phyloP scores from a whole-genome alignment of 176 grass and related monocot species.

The Phragmites australis region DNA sequence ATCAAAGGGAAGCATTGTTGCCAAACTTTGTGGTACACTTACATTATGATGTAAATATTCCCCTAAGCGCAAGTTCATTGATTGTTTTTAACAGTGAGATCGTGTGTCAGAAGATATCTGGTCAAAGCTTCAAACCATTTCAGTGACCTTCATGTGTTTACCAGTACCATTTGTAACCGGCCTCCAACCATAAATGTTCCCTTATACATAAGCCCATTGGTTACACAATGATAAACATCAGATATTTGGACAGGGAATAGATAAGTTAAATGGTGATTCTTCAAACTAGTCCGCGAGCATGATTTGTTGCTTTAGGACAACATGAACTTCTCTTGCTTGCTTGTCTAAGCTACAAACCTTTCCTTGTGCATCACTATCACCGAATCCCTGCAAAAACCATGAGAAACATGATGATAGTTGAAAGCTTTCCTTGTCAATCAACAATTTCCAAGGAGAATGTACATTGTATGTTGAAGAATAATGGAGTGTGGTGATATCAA shows the following conservation, averaged over 20 bases:
- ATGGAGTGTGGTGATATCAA: neutral
- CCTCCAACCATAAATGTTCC: neutral
- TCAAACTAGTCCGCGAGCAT: conserved; percentile 22
- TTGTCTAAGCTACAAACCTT: conserved; percentile 35
- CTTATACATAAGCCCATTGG: neutral
- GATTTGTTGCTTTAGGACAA: conserved; percentile 43
- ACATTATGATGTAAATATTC: conserved; percentile 18
- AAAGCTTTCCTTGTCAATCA: neutral
- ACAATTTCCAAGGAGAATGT: neutral
- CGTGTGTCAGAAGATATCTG: neutral
- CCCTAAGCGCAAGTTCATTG: neutral
- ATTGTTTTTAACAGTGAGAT: conserved; percentile 2
- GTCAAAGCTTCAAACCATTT: neutral
- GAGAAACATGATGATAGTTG: conserved; percentile 26
- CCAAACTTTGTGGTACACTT: neutral
- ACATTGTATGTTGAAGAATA: neutral
- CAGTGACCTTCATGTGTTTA: neutral
- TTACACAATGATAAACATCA: conserved; percentile 4
- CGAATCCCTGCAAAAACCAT: conserved; percentile 30
- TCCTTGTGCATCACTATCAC: conserved; percentile 31
- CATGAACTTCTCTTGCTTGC: conserved; percentile 22
- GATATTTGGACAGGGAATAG: neutral
- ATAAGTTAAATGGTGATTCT: conserved; percentile 15
- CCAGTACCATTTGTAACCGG: conserved; percentile 41
- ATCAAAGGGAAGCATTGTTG: neutral